phyloP scores from a whole-genome alignment of 2,329 filamentous ascomycete species.

The Penicillium sp. region DNA sequence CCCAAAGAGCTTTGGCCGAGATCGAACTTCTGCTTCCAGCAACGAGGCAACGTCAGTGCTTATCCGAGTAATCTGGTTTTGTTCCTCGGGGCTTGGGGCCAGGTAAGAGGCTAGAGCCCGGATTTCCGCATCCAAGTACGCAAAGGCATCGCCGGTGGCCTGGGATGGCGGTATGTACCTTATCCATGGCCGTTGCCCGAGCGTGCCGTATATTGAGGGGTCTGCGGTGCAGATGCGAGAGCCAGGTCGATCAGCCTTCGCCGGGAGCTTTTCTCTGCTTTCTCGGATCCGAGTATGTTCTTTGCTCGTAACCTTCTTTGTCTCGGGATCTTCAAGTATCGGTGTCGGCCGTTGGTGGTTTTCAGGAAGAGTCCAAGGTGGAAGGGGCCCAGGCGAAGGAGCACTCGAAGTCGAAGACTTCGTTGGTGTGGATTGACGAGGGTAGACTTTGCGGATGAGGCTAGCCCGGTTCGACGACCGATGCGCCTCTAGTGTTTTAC shows the following conservation, averaged over 20 bases:
- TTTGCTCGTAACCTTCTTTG: constrained; percentile 1
- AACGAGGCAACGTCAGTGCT: constrained; percentile 26
- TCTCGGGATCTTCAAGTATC: not conserved
- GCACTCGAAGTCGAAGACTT: too few species aligned
- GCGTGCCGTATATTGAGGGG: constrained; percentile 2
- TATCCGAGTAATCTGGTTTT: constrained; percentile 25
- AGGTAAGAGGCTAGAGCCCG: constrained; percentile 43
- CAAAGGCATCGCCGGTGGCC: constrained; percentile 18
- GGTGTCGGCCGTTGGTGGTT: constrained; percentile 10
- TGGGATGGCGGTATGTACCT: constrained; percentile 14
- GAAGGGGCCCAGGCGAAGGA: constrained; percentile 14
- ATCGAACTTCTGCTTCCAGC: constrained; percentile 25
- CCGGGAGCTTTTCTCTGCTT: not conserved
- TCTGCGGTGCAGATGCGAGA: constrained; percentile 13
- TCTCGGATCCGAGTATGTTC: constrained; percentile 3
- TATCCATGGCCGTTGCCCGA: constrained; percentile 34
- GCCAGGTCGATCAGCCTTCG: not conserved
- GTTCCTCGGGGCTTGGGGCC: constrained; percentile 42
- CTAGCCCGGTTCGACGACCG: constrained; percentile 35
- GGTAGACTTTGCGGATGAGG: constrained; percentile 31
- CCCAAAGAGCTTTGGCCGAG: constrained; percentile 46
- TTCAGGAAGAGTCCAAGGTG: constrained; percentile 15
- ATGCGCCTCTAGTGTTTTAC: constrained; percentile 41
- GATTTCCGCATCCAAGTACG: constrained; percentile 45
- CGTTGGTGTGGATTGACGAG: too few species aligned